Percentiles rank a stretch among this genome's conserved stretches.
Conservation (phyloP, 768 basidiomycete genomes). For the Infundibulicybe gibba region DNA sequence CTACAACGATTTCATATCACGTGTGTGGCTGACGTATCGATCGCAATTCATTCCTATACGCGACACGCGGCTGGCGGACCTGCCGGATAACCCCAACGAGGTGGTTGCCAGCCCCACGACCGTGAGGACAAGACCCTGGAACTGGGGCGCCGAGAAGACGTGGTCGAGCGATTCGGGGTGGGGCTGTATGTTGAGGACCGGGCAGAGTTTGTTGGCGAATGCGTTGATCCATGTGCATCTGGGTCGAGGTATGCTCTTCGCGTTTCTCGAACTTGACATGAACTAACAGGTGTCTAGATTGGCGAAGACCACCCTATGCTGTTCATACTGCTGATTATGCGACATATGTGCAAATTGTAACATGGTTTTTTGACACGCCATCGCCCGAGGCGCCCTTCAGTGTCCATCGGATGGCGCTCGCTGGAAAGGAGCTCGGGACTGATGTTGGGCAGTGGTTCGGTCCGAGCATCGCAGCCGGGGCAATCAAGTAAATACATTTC, state of each 20-base stretch:
- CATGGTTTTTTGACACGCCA: conserved; percentile 95
- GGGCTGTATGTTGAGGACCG: conserved; percentile 91
- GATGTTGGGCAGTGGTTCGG: conserved; percentile 99
- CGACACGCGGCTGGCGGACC: conserved; percentile 44
- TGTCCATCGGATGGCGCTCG: conserved; percentile 93
- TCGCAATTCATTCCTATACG: conserved; percentile 82
- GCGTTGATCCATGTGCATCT: conserved; percentile 73
- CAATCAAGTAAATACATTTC: conserved; percentile 65
- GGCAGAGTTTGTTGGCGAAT: conserved; percentile 81
- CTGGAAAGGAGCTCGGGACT: conserved; percentile 92
- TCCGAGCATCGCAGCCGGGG: conserved; percentile 95
- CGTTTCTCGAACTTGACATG: not conserved
- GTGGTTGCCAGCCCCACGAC: conserved; percentile 27
- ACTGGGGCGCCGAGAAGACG: conserved; percentile 72
- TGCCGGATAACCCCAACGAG: conserved; percentile 15
- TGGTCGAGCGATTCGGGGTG: conserved; percentile 86
- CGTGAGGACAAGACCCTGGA: conserved; percentile 53
- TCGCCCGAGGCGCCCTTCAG: conserved; percentile 84
- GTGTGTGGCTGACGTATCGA: conserved; percentile 92
- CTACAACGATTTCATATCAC: conserved; percentile 84
- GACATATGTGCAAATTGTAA: conserved; percentile 85
- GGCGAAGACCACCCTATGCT: conserved; percentile 71
- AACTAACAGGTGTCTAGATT: conserved; percentile 48
- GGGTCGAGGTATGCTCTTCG: conserved; percentile 27
- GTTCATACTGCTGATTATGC: conserved; percentile 66